phyloP scores from a whole-genome alignment of 2,329 filamentous ascomycete species.

The Zalaria sp. region DNA sequence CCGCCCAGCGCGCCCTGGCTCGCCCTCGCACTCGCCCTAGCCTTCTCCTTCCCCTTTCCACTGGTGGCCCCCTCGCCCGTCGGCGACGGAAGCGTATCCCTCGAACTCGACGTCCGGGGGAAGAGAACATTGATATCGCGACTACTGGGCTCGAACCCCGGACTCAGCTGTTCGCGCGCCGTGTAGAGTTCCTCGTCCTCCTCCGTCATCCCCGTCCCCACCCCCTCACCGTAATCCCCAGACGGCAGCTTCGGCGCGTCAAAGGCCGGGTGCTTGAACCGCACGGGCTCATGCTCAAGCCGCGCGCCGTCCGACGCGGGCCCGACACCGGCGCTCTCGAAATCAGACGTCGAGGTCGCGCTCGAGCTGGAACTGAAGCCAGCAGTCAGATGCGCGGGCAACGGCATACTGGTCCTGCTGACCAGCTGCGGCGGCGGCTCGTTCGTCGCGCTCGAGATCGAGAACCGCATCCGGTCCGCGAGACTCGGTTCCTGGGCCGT shows the following conservation, averaged over 20 bases:
- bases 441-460: not conserved
- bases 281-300: not conserved
- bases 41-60: no score
- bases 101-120: not conserved
- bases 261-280: not conserved
- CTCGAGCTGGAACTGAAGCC: conserved; percentile 3
- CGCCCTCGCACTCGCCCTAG: no score
- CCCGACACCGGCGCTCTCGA: not conserved
- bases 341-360: not conserved
- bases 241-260: no score
- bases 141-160: not conserved
- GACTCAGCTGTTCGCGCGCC: not conserved
- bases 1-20: no score
- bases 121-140: not conserved
- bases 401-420: not conserved
- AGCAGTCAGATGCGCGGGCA: not conserved
- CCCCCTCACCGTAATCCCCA: no score
- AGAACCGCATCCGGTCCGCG: no score
- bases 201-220: not conserved
- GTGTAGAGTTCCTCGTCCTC: not conserved
- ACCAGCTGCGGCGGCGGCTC: not conserved
- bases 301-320: not conserved
- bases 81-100: not conserved
- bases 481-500: no score
- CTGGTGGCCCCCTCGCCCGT: no score